Base-by-base conservation (phyloP, 306 rosid genomes). In the Carpinus fangiana region DNA sequence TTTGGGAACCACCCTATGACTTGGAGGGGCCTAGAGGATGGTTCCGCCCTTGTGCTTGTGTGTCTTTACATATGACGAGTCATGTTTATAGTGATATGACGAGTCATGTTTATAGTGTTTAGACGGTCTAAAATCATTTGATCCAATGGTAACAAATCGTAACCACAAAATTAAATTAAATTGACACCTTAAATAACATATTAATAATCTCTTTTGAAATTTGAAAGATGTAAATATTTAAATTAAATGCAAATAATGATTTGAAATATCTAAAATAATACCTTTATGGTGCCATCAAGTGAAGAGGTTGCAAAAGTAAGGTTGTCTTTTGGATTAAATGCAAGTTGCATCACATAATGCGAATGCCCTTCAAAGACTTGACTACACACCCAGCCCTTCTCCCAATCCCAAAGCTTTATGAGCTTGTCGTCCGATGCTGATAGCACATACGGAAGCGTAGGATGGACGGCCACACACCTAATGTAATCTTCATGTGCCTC, bases 291-390 rank as follows among this genome's bases (percentile, higher is more conserved):
- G 16, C 84, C 88, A 72, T 92, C 91, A 31, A 92, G 91, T 46
- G 94, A 92, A 50, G 91, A 88, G 73, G 76, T 83, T 8, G 85
- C 84, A 79, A 90, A 87, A 69, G 57, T 77, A 36, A 76, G 16
- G 17, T 83, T 56, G 51, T 87, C 87, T 16, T 79, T 72, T 0
- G 87, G 90, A 65, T 92, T 79, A 6, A 90, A 73, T 9, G 87
- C 82, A 48, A 81, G 88, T 82, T 90, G 92, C 94, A 92, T 90
- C 83, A 87, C 92, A 86, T 92, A 87, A 74, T 90, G 92, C 4
- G 91, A 82, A 68, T 92, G 89, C 1, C 93, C 94, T 74, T 81
- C 87, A 46, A 88, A 88, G 74, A 46, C 78, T 70, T 81, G 59
- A 67, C 26, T 4, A 60, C 92, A 84, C 9, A 60, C 21, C 97